Conservation (phyloP, 2,329 filamentous ascomycete genomes). For the Chalaropsis thielavioides region DNA sequence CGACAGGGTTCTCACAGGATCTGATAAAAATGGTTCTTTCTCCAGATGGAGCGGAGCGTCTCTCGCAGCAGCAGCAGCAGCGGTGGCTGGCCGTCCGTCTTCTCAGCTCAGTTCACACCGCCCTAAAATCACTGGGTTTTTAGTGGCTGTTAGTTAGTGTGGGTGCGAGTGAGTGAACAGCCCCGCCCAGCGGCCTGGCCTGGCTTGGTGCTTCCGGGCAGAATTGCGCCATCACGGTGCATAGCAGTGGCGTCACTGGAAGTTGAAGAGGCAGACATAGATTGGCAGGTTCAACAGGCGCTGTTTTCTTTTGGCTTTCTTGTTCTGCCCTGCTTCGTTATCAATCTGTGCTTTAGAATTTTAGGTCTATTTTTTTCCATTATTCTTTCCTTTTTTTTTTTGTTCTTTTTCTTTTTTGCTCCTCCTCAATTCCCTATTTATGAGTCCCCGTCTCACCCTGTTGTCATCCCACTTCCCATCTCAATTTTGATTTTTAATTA, state of each 20-base stretch:
- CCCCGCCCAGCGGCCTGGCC: neutral
- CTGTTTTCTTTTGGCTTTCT: neutral
- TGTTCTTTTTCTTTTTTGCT: neutral
- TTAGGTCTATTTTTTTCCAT: neutral
- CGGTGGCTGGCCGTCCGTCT: neutral
- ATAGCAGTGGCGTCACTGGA: conserved; percentile 6
- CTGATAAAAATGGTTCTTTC: conserved; percentile 4
- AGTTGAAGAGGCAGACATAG: too few relatives aligned
- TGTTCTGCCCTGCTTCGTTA: conserved; percentile 10
- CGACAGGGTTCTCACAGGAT: neutral
- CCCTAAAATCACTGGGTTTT: neutral
- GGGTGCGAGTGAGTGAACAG: neutral
- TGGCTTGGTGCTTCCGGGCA: neutral
- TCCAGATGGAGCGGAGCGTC: too few relatives aligned
- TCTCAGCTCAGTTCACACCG: neutral
- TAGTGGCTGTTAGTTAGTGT: neutral
- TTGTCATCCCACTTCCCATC: neutral
- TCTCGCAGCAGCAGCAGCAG: too few relatives aligned
- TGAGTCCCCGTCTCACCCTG: neutral
- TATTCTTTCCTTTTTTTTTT: neutral
- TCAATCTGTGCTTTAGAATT: conserved; percentile 11
- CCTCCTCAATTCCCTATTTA: neutral
- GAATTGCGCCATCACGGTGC: conserved; percentile 9
- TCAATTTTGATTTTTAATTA: neutral
- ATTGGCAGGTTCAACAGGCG: neutral